Evolutionary conservation across 352 stramenopile species (phyloP), one percentile per base, ranked within the genome.

Genomic region (Pythium utonaiense): DNA sequence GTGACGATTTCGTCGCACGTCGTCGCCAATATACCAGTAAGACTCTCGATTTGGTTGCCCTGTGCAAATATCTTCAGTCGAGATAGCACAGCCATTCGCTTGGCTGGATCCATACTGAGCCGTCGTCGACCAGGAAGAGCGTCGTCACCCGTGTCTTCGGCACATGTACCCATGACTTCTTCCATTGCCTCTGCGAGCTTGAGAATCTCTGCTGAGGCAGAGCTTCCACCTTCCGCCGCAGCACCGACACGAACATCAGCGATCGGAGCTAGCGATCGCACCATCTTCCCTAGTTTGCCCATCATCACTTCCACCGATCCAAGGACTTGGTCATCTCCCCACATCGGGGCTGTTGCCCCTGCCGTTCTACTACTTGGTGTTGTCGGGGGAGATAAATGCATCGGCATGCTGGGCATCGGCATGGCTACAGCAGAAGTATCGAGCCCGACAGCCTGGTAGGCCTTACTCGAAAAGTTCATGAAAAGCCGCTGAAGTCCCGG

Each of bases 141-240:
- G n/a, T 38, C 50, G 30, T 19, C 17, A 16, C 34, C 8, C 2
- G 4, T 30, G 1, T 19, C 31, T 9, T 30, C 33, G 3, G 30
- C 22, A 8, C 3, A 16, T 16, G 31, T 21, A 17, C 28, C 40
- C 0, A 38, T 44, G 24, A 61, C 28, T 10, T 63, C 61, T 22
- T 68, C 77, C 51, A 89, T 71, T 9, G 80, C 78, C 6, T 81
- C 70, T 9, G 80, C 80, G 30, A 89, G 75, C 51, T 78, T 71
- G 54, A 89, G 71, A 48, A 89, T 71, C 42, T 86, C 67, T 19
- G 69, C 49, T 1, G 57, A 78, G 22, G 66, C 41, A 2, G 19
- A 19, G 14, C 7, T 52, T 17, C 7, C 13, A 6, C 22, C 25
- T 2, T 21, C 68, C 8, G 42, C 52, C 38, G 13, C 56, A 2